Conservation (phyloP, 306 rosid species). For the Sophora flavescens region DNA sequence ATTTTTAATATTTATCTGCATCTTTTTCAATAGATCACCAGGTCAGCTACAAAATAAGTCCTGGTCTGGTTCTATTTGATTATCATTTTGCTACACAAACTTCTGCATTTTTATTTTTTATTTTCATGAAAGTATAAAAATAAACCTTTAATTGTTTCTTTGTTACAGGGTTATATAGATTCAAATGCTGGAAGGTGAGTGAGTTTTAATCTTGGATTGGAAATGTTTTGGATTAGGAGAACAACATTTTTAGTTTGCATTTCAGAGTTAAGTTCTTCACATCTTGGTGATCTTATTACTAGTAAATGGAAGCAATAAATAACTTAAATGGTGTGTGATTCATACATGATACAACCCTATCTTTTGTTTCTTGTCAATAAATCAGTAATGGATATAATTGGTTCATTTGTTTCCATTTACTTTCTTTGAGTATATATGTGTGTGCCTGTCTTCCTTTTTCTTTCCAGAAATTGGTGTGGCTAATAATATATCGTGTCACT, state of each 20-base stretch:
- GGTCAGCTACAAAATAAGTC: neutral
- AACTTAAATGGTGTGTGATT: neutral
- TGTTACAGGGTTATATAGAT: constrained; percentile 51
- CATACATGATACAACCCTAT: neutral
- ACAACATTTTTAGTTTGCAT: neutral
- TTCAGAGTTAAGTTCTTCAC: neutral
- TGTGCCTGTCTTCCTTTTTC: constrained; percentile 37
- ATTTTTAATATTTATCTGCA: constrained; percentile 6
- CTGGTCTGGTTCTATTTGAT: constrained; percentile 34
- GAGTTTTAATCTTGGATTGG: constrained; percentile 20
- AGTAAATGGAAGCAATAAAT: constrained; percentile 9
- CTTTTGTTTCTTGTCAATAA: constrained; percentile 2
- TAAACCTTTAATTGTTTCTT: constrained; percentile 29
- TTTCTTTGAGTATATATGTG: constrained; percentile 27
- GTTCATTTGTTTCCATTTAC: constrained; percentile 20
- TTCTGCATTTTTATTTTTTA: neutral
- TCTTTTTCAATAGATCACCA: neutral
- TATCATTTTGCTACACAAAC: constrained; percentile 6
- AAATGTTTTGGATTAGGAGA: constrained; percentile 15
- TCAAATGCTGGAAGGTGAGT: constrained; percentile 50
- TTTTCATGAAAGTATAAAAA: neutral
- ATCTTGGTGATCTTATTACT: constrained; percentile 23
- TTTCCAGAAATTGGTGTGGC: constrained; percentile 37
- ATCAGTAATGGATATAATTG: constrained; percentile 8
- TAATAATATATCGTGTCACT: constrained; percentile 51